Evolutionary conservation across 805 yeast genomes (phyloP).

Genomic region (Candida michaelii): DNA sequence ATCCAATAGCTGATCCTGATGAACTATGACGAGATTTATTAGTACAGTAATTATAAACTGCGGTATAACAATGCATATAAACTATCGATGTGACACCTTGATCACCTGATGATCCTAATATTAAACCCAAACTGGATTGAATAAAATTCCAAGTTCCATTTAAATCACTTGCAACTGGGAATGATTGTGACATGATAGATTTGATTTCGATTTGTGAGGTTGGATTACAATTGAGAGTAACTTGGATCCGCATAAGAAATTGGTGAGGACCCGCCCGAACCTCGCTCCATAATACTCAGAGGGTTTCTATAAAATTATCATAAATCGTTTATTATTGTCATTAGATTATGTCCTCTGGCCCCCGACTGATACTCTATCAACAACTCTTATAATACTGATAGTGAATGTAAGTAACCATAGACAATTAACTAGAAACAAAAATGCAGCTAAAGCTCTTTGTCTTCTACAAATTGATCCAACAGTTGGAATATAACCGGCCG

Average conservation of each 20-base stretch:
- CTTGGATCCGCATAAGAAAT: no score
- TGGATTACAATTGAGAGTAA: no score
- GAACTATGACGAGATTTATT: conserved; percentile 56
- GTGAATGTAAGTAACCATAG: conserved; percentile 87
- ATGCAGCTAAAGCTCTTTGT: conserved; percentile 76
- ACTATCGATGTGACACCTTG: conserved; percentile 64
- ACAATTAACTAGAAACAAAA: conserved; percentile 70
- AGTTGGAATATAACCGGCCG: conserved; percentile 25
- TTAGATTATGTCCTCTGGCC: conserved; percentile 6
- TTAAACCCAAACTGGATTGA: conserved; percentile 71
- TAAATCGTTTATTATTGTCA: not conserved
- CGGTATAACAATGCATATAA: conserved; percentile 90
- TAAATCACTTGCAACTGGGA: conserved; percentile 61
- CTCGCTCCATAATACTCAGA: no score
- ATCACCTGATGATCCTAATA: conserved; percentile 66
- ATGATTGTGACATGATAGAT: conserved; percentile 12
- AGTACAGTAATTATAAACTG: conserved; percentile 90
- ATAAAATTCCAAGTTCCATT: conserved; percentile 75
- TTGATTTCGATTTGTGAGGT: not conserved
- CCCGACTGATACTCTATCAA: conserved; percentile 51
- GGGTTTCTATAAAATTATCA: no score
- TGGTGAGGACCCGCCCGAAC: no score
- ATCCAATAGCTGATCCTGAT: conserved; percentile 10
- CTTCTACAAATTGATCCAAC: conserved; percentile 64
- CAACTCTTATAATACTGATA: conserved; percentile 78